Evolutionary conservation across 164 flowering plant genomes (phyloP), one percentile per base, ranked within the genome.

Genomic region (Taxillus chinensis): DNA sequence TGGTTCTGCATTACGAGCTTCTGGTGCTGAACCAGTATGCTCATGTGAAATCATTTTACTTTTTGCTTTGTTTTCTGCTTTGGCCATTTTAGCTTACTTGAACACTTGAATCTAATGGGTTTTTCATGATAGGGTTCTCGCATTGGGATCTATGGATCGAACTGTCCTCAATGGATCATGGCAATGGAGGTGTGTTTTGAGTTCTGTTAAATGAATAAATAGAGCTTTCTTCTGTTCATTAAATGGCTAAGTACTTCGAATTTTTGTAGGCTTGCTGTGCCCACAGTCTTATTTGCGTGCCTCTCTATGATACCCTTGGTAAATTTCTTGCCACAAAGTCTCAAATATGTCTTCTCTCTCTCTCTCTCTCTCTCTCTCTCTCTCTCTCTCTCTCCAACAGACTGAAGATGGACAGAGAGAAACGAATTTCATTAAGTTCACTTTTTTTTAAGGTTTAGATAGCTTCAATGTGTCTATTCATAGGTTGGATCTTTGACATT

Each of bases 301-400:
- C 98, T 68, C 95, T 93, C 39, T 93, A 90, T 68, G 98, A 93
- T 64, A 88, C 96, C 40, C 88, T 93, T 38, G 98, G 98, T 88
- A 79, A 76, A 45, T 42, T 60, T 61, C 63, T 57, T 63, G 9
- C 50, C 48, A 0, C 5, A 2, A n/a, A 8, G 0, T 56, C 39
- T 53, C 37, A 14, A 43, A 4, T 40, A 63, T 52, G 17, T 39
- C 46, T n/a, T 13, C 11, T 46, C 45, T 16, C 27, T 1, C 61
- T 3, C 39, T 60, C 7, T 5, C 5, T 41, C 16, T 12, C 38
- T 4, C 15, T 48, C 52, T 48, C 16, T 39, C 7, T 14, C 57
- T 54, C 55, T 39, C 37, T 39, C 40, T 58, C 7, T 27, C 57
- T 48, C 51, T 48, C 12, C 14, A 48, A 48, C n/a, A n/a, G n/a